Base-by-base conservation (phyloP, 345 rosid species). In the Hevea brasiliensis region DNA sequence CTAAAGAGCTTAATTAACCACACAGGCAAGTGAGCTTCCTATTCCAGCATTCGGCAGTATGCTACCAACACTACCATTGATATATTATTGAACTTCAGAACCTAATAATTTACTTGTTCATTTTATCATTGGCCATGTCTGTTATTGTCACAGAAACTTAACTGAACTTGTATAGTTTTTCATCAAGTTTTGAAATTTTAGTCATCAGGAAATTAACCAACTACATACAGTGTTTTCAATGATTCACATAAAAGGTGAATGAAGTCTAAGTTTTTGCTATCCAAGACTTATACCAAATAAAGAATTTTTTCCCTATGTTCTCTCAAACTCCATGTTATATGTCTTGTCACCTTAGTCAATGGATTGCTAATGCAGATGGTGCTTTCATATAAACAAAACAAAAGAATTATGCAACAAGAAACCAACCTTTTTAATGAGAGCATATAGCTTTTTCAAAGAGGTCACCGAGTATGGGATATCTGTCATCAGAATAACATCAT, bases 401-500 rank as follows among this genome's bases (percentile, higher is more conserved):
- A 37, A 56, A 44, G 7, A 59, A 59, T 26, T 12, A 23, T 64
- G 50, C 12, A 53, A 8, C 20, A 70, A 44, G 13, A 77, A 57
- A 44, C 47, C n/a, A 67, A 95, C 99, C 99, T 95, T 95, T 68
- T 92, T 95, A 26, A 95, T 88, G 66, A 95, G 93, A 29, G 90
- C 83, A 51, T 90, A 88, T 21, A 95, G 81, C 83, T 89, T 92
- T 97, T 91, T 95, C 73, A 89, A 78, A 64, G 94, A 81, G 42
- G 92, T 81, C 71, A 83, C 56, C 0, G 99, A 87, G 79, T 83
- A 87, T 55, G 97, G 97, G 73, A 92, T 89, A 61, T 89, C 99
- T 4, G 98, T 89, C 92, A 92, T 89, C 79, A 95, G 78, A 76
- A 92, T 92, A 51, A 92, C 94, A 79, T 92, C 99, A 79, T 95